Base-by-base conservation (phyloP, 306 rosid genomes). In the Oxytropis ochrocephala region DNA sequence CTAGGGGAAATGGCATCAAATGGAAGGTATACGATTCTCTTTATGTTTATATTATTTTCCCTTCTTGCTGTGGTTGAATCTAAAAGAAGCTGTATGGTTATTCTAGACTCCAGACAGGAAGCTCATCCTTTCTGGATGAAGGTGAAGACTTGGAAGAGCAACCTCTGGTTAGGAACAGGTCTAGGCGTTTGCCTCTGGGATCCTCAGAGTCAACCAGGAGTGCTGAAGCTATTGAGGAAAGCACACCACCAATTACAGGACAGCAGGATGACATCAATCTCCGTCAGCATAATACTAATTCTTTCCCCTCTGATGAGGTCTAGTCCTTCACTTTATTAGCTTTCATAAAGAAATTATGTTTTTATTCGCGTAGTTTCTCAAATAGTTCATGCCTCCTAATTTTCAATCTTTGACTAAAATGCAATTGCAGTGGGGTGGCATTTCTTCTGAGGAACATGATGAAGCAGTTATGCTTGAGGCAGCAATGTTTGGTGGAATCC, bases 401-500 rank as follows among this genome's bases (percentile, higher is more conserved):
- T 67, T 29, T 44, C 64, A 54, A 67, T 35, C 43, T 72, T 67
- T 16, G 38, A 48, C 38, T 65, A 68, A 13, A 74, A 58, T 55
- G 17, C 59, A 73, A 75, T 64, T 78, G 81, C 82, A 94, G 99
- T 91, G 95, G 99, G 97, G 97, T 75, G 97, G 96, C 71, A 87
- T 91, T 62, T 91, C 95, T 72, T 88, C 97, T 1, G 90, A 74
- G 87, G 97, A 94, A 70, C 97, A 85, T 36, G 95, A 94, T 42
- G 97, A 88, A 81, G 97, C 97, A 50, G 95, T 94, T 55, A 95
- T 95, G 96, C 96, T 94, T 35, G 97, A 91, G 86, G 97, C 96
- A 55, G 97, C 97, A 67, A 87, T 89, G 92, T 94, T 91, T 63
- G 99, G 99, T 70, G 96, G 97, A 75, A 83, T 87, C 66, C 94